Evolutionary conservation across 2,329 filamentous ascomycete genomes (phyloP).

Genomic region (Trichoderma asperellum): DNA sequence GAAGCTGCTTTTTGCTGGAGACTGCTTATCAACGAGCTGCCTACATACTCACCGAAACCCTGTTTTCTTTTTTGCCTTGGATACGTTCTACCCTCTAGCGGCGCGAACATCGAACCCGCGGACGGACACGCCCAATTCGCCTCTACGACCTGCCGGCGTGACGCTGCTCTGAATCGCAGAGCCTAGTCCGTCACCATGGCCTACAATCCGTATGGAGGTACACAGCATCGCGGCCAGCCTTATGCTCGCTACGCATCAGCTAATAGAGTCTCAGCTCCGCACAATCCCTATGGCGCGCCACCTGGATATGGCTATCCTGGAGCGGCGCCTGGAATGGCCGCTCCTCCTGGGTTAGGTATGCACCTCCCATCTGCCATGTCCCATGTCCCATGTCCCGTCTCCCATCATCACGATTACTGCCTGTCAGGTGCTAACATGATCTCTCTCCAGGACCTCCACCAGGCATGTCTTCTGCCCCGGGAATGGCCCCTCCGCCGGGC

Average conservation of each 20-base stretch:
- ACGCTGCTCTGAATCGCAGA: slow-evolving; percentile 3
- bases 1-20: slow-evolving; percentile 12
- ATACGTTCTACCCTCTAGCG: neutral
- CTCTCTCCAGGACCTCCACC: slow-evolving; percentile 68
- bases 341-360: slow-evolving; percentile 82
- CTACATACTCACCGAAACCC: neutral
- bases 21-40: neutral
- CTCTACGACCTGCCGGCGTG: slow-evolving; percentile 7
- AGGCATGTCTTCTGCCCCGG: slow-evolving; percentile 79
- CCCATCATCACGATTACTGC: neutral
- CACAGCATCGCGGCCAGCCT: slow-evolving; percentile 29
- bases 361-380: slow-evolving; percentile 17
- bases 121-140: neutral
- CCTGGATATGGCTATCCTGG: slow-evolving; percentile 73
- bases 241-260: slow-evolving; percentile 31
- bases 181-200: slow-evolving; percentile 48
- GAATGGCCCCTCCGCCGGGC: slow-evolving; percentile 76
- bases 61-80: neutral
- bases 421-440: slow-evolving; percentile 8
- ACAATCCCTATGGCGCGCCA: slow-evolving; percentile 71
- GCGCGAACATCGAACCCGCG: neutral
- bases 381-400: neutral
- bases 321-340: slow-evolving; percentile 69
- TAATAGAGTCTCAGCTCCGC: slow-evolving; percentile 23
- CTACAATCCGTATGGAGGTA: slow-evolving; percentile 65